Evolutionary conservation across 495 filamentous ascomycete species (phyloP), one percentile per base, ranked within the genome.

Genomic region (Staphylotrichum tortipilum): DNA sequence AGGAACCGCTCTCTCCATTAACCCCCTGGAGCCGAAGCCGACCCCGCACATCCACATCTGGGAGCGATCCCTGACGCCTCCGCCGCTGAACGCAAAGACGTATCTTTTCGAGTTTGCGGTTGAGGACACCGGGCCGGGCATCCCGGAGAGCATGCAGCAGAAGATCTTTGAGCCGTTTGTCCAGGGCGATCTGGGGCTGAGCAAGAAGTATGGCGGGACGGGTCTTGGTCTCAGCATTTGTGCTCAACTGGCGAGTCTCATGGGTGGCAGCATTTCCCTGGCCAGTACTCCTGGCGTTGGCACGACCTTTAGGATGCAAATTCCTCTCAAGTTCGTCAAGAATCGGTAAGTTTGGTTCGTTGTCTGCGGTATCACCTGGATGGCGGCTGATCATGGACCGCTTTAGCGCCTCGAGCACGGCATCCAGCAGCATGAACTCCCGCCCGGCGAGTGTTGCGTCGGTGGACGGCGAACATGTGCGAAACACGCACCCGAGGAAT

Each of bases 161-260:
- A 79, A 80, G 53, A 86, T 96, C 22, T 96, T 96, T 68, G 89
- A 96, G 61, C 90, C 89, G 0, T 96, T 96, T 57, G 84, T 95
- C 8, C 90, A 96, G 66, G 90, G 87, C 2, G 89, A 96, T 61
- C 69, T 92, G 9, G 84, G 88, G 2, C 69, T 96, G 18, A 90
- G 83, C 65, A 94, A 88, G 62, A 94, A 91, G 54, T 92, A 84
- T 60, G 89, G 88, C 19, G 90, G 90, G 12, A 95, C 90, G 7
- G 90, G 90, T n/a, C 69, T 96, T 7, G 90, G 90, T 8, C 63
- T 96, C 42, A 88, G 84, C 55, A 96, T 96, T 56, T 94, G 87
- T 61, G 79, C 82, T 11, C 89, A 96, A 61, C 72, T 96, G 28
- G 84, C 89, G 4, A 81, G 67, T 6, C 67, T 95, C 29, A 94